Evolutionary conservation across 352 stramenopile species (phyloP).

Genomic region (Pythium phragmitis): DNA sequence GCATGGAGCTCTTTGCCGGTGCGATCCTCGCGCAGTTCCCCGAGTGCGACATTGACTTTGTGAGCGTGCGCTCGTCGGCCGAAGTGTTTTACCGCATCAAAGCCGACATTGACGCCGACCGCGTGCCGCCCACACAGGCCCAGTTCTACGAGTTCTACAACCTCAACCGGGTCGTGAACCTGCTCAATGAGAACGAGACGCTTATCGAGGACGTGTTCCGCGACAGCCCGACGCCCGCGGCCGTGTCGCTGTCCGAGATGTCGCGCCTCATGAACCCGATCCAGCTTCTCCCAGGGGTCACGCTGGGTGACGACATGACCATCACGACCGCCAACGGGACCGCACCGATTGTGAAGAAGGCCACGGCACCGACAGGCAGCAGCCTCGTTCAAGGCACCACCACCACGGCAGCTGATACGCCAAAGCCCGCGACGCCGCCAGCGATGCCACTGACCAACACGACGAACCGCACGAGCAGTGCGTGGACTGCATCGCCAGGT

Average conservation of each 20-base stretch:
- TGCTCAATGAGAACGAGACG: conserved; percentile 31
- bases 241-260: conserved; percentile 32
- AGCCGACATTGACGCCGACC: conserved; percentile 23
- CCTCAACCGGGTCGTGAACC: conserved; percentile 32
- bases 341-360: neutral
- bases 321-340: neutral
- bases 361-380: too few species aligned
- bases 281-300: conserved; percentile 20
- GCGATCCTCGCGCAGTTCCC: conserved; percentile 27
- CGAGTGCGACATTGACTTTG: conserved; percentile 44
- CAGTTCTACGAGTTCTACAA: conserved; percentile 39
- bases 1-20: conserved; percentile 23
- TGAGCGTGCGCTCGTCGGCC: conserved; percentile 27
- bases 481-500: neutral
- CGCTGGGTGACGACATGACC: conserved; percentile 20
- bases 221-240: conserved; percentile 9
- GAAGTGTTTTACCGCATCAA: conserved; percentile 30
- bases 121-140: conserved; percentile 24
- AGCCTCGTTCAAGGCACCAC: too few species aligned
- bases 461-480: neutral
- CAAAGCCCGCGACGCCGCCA: neutral
- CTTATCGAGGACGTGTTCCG: conserved; percentile 29
- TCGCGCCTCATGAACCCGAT: conserved; percentile 34
- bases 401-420: neutral
- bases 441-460: neutral